Evolutionary conservation across 768 basidiomycete genomes (phyloP), one percentile per base, ranked within the genome.

Genomic region (Cystofilobasidium ferigula): DNA sequence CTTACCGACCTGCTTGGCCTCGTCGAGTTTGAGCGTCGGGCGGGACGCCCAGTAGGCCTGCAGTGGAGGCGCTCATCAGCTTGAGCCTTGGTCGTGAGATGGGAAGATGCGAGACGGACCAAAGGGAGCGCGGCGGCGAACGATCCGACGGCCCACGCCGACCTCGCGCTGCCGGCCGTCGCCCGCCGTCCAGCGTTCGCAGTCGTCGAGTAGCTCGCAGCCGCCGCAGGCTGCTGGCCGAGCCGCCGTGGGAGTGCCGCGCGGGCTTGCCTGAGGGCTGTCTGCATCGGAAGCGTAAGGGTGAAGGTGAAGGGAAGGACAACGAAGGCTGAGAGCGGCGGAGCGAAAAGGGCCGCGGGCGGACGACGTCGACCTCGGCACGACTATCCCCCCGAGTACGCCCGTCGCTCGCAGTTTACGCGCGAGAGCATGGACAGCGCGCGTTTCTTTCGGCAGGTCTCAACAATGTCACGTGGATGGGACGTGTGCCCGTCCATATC

Each of bases 131-230:
- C 51, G 30, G 32, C 51, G 28, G n/a, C 51, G 28, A 54, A 54
- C 51, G 51, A 54, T 26, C 28, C 51, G 51, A 54, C 26, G 51
- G 30, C 26, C 51, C 51, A 54, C 18, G 51, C 51, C 51, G 51
- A 54, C 6, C 51, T 26, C 6, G 51, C 51, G 26, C n/a, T n/a
- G n/a, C n/a, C n/a, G n/a, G n/a, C n/a, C n/a, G 28, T 54, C 51
- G 51, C 28, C 26, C 51, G 28, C 18, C 51, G 51, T 5, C 30
- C 20, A 14, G 51, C 51, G 6, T 26, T 3, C 26, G 28, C 51
- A 8, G 51, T 7, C 14, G 51, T 30, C 51, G 51, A 54, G 30
- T 54, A 54, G 5, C 28, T 48, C 47, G 47, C 47, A 4, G 5
- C 10, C 7, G 40, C n/a, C n/a, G n/a, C n/a, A n/a, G n/a, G n/a